Percentiles rank a stretch among this genome's conserved stretches.
Conservation (phyloP, 257 asterid species). For the Verbena officinalis region DNA sequence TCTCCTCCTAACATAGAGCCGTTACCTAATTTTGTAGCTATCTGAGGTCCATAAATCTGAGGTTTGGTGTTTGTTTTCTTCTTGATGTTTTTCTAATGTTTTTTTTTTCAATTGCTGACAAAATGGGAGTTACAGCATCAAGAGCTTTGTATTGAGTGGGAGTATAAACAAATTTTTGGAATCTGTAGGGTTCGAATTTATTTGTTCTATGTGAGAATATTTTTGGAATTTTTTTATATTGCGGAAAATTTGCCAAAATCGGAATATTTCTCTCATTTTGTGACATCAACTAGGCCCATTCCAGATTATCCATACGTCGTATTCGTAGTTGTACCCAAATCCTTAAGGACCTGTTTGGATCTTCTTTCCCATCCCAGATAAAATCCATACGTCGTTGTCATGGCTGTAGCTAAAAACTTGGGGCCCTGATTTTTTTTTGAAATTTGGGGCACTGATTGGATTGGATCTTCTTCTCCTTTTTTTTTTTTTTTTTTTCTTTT, state of each 20-base stretch:
- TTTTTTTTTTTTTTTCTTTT: too few species aligned
- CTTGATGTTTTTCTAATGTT: conserved; percentile 16
- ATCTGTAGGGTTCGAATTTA: conserved; percentile 21
- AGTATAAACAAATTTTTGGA: conserved; percentile 8
- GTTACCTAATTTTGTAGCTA: not conserved
- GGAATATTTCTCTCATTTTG: not conserved
- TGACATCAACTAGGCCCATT: not conserved
- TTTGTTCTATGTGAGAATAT: not conserved
- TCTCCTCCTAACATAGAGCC: not conserved
- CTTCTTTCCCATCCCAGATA: too few species aligned
- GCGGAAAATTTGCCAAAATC: not conserved
- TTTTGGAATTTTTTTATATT: too few species aligned
- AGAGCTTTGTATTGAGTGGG: conserved; percentile 10
- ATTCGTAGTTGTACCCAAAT: too few species aligned
- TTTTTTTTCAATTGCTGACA: not conserved
- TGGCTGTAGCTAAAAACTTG: too few species aligned
- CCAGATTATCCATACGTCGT: too few species aligned
- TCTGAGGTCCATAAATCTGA: conserved; percentile 1
- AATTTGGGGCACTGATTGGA: too few species aligned
- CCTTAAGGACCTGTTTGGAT: too few species aligned
- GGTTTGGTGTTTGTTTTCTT: not conserved
- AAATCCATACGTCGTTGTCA: too few species aligned
- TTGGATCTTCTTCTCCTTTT: too few species aligned
- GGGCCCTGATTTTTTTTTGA: too few species aligned
- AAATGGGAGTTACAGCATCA: not conserved